phyloP scores from a whole-genome alignment of 192 early-diverging fungal genomes.

The Entomortierella chlamydospora region DNA sequence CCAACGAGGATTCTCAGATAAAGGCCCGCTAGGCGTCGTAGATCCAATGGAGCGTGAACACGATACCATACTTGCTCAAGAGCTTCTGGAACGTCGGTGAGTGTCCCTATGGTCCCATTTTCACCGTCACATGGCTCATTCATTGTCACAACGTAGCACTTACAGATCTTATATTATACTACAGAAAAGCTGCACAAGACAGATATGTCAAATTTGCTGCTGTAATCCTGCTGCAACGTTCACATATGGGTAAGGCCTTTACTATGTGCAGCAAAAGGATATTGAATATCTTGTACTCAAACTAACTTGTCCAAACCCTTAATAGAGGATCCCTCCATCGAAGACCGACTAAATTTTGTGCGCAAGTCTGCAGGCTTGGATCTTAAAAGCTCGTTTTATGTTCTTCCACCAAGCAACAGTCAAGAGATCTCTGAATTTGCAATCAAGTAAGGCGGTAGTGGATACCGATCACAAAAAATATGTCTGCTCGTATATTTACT shows the following conservation, averaged over 20 bases:
- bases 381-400: constrained; percentile 73
- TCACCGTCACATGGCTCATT: too few relatives aligned
- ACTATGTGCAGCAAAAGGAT: background rate
- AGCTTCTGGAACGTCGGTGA: constrained; percentile 78
- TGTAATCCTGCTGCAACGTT: constrained; percentile 70
- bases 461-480: too few relatives aligned
- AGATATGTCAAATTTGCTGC: constrained; percentile 78
- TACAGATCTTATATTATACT: too few relatives aligned
- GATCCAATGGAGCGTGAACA: constrained; percentile 72
- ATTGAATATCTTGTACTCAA: background rate
- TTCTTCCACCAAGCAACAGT: constrained; percentile 60
- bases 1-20: constrained; percentile 22
- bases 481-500: background rate
- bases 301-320: background rate
- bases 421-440: constrained; percentile 73
- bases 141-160: too few relatives aligned
- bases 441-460: constrained; percentile 61
- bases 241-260: constrained; percentile 62
- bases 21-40: constrained; percentile 56
- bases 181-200: constrained; percentile 72
- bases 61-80: constrained; percentile 66
- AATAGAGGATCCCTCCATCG: constrained; percentile 71
- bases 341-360: constrained; percentile 78
- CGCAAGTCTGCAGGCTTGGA: constrained; percentile 77
- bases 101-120: too few relatives aligned